These are phyloP conservation scores for Coemansia sp. DNA, from an alignment of 192 early-diverging fungal genomes.

Conservation along the genomic window DNA sequence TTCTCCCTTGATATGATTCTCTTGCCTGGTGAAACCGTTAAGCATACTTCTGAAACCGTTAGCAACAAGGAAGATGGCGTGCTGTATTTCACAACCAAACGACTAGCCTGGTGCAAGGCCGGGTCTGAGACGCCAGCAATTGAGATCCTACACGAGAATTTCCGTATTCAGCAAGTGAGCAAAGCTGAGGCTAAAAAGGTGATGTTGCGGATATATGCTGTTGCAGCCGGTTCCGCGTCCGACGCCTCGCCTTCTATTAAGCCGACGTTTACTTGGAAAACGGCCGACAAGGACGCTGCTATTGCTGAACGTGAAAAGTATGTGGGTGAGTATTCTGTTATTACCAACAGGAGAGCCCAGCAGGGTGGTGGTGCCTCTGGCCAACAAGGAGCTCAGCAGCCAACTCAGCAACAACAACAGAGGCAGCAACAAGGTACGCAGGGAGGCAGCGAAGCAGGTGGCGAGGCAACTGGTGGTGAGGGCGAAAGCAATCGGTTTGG, in stretches of 20 bases:
- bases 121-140: constrained; percentile 49
- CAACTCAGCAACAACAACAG: neutral
- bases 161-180: constrained; percentile 44
- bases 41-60: constrained; percentile 31
- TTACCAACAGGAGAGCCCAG: constrained; percentile 13
- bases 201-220: constrained; percentile 58
- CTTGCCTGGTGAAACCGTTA: constrained; percentile 30
- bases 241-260: constrained; percentile 45
- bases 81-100: constrained; percentile 57
- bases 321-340: constrained; percentile 35
- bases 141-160: constrained; percentile 51
- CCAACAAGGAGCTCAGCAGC: neutral
- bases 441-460: constrained; percentile 1
- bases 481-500: constrained; percentile 31
- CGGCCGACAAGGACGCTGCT: constrained; percentile 50
- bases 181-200: constrained; percentile 53
- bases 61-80: constrained; percentile 49
- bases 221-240: constrained; percentile 18
- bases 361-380: neutral
- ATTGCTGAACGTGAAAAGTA: constrained; percentile 55
- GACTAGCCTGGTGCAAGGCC: constrained; percentile 58
- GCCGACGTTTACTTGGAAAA: constrained; percentile 52
- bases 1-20: constrained; percentile 15
- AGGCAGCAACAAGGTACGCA: neutral
- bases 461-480: constrained; percentile 9